A percentile compares a stretch with the other conserved stretches of the same genome.
Conservation (phyloP, 441 rosid genomes). For the Populus tomentosa region DNA sequence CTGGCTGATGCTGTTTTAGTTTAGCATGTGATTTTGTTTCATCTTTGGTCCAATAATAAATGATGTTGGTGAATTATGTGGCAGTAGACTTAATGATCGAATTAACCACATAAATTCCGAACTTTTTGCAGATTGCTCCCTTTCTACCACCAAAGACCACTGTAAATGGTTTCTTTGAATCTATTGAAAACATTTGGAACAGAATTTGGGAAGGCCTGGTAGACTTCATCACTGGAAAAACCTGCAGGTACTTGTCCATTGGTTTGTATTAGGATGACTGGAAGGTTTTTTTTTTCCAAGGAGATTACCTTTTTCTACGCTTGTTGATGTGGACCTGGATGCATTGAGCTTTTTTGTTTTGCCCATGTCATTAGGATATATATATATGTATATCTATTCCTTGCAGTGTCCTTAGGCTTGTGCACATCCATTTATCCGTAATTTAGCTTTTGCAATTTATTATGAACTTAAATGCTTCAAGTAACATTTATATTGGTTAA, state of each 20-base stretch:
- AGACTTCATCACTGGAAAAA: constrained; percentile 71
- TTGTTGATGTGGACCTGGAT: background rate
- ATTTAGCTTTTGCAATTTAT: background rate
- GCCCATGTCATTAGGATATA: background rate
- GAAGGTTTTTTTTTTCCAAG: no score
- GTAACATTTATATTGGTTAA: background rate
- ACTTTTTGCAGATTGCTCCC: constrained; percentile 54
- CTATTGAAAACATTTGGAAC: constrained; percentile 49
- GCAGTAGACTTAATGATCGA: background rate
- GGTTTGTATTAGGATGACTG: background rate
- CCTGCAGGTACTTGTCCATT: constrained; percentile 58
- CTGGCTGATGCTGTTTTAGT: background rate
- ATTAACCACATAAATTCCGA: constrained; percentile 10
- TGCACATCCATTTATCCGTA: background rate
- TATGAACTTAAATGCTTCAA: background rate
- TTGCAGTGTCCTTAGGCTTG: background rate
- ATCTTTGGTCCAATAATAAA: background rate
- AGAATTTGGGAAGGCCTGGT: constrained; percentile 63
- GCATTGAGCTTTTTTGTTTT: background rate
- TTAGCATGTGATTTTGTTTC: background rate
- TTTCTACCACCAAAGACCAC: constrained; percentile 57
- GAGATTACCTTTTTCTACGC: background rate
- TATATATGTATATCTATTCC: no score
- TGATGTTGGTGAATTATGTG: background rate
- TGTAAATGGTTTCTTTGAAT: constrained; percentile 62